Conservation (phyloP, 202 grass and related monocot species). For the Zizania palustris region DNA sequence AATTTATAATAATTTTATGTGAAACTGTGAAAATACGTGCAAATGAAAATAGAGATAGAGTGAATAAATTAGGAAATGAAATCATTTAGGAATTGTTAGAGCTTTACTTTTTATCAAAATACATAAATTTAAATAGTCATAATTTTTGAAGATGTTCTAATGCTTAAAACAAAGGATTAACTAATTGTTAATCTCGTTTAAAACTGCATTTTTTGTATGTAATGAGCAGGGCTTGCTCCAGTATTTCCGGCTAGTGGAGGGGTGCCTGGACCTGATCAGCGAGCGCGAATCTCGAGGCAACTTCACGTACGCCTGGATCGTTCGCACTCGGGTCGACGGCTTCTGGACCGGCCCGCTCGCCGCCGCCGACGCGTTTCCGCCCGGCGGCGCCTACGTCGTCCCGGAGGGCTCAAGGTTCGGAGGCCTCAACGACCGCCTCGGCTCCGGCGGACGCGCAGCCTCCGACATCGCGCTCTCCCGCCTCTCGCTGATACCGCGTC, state of each 20-base stretch:
- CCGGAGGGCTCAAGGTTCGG: constrained; percentile 61
- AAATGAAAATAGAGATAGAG: too few species aligned
- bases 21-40: too few species aligned
- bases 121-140: too few species aligned
- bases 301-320: constrained; percentile 67
- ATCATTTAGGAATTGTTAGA: too few species aligned
- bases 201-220: neutral
- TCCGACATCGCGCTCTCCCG: constrained; percentile 60
- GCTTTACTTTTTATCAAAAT: too few species aligned
- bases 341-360: constrained; percentile 62
- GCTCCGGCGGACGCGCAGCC: constrained; percentile 43
- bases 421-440: constrained; percentile 82
- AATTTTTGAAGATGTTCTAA: too few species aligned
- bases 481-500: constrained; percentile 51
- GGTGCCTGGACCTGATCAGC: constrained; percentile 63
- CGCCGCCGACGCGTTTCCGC: neutral
- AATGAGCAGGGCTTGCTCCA: constrained; percentile 66
- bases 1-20: too few species aligned
- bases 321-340: constrained; percentile 77
- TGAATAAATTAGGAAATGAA: too few species aligned
- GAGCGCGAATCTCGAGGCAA: constrained; percentile 46
- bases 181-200: neutral
- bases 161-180: neutral
- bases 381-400: constrained; percentile 46
- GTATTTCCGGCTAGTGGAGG: constrained; percentile 77